Conservation (phyloP, 2,329 filamentous ascomycete genomes). For the Pseudogymnoascus sp. region DNA sequence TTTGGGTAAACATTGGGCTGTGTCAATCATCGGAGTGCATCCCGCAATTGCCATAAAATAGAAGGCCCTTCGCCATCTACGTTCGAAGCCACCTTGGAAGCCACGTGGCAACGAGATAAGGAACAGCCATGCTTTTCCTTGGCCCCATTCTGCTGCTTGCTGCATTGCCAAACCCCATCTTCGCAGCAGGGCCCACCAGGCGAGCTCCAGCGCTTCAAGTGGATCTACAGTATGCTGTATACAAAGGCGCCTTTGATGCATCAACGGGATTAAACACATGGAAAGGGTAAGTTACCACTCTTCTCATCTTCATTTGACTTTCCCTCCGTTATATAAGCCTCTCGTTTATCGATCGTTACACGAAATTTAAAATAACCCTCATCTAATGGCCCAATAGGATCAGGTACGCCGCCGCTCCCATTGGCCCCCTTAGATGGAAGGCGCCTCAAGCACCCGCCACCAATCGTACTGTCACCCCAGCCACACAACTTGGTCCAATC, state of each 20-base stretch:
- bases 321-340: no score
- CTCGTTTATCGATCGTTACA: neutral
- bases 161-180: neutral
- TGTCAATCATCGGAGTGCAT: neutral
- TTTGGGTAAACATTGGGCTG: neutral
- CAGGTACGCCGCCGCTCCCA: constrained; percentile 3
- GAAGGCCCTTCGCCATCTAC: no score
- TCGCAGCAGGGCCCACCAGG: neutral
- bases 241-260: constrained; percentile 35
- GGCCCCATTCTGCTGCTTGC: neutral
- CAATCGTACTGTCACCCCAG: constrained; percentile 16
- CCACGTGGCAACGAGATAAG: neutral
- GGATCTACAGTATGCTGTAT: constrained; percentile 41
- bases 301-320: neutral
- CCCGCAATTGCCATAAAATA: no score
- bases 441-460: constrained; percentile 23
- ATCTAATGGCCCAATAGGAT: neutral
- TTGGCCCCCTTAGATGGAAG: constrained; percentile 15
- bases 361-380: constrained; percentile 6
- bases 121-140: neutral
- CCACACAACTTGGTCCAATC: neutral
- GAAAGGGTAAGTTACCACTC: constrained; percentile 33
- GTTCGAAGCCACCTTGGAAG: neutral
- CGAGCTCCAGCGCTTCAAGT: constrained; percentile 23
- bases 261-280: constrained; percentile 36